Conservation (phyloP, 2,329 filamentous ascomycete genomes). For the Keithomyces neogunnii region DNA sequence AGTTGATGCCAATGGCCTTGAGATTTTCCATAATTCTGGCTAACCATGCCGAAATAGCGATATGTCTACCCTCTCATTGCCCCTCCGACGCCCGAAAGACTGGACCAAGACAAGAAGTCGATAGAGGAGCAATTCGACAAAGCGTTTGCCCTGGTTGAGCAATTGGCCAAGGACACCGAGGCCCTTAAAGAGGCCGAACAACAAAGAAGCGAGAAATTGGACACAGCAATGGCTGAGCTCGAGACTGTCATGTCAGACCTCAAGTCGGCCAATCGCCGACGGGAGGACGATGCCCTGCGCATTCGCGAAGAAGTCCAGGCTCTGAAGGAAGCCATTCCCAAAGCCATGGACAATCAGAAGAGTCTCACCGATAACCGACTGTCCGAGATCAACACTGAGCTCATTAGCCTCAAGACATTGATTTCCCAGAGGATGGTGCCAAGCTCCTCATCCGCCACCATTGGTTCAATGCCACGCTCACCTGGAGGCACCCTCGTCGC, state of each 20-base stretch:
- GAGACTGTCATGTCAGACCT: conserved; percentile 75
- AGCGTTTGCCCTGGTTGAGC: conserved; percentile 84
- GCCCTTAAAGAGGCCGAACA: conserved; percentile 81
- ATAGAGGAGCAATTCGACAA: conserved; percentile 92
- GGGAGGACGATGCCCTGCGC: conserved; percentile 80
- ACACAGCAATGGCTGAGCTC: conserved; percentile 72
- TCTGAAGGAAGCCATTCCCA: conserved; percentile 78
- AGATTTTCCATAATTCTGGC: neutral
- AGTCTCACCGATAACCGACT: conserved; percentile 72
- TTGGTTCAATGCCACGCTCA: conserved; percentile 10
- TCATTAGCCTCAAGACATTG: conserved; percentile 87
- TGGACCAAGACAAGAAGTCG: conserved; percentile 87
- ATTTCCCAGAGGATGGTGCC: conserved; percentile 56
- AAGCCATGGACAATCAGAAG: conserved; percentile 81
- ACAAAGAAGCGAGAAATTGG: conserved; percentile 73
- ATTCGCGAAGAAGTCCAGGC: conserved; percentile 79
- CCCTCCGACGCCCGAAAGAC: conserved; percentile 84
- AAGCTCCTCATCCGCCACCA: conserved; percentile 16
- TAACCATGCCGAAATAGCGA: conserved; percentile 42
- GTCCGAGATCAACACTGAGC: conserved; percentile 75
- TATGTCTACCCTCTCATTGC: conserved; percentile 88
- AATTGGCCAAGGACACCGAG: conserved; percentile 83
- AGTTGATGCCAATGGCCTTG: conserved; percentile 2
- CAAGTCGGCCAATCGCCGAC: conserved; percentile 69
- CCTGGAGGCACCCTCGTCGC: neutral